Base-by-base conservation (phyloP, 805 yeast species). In the Zygoascus ofunaensis region DNA sequence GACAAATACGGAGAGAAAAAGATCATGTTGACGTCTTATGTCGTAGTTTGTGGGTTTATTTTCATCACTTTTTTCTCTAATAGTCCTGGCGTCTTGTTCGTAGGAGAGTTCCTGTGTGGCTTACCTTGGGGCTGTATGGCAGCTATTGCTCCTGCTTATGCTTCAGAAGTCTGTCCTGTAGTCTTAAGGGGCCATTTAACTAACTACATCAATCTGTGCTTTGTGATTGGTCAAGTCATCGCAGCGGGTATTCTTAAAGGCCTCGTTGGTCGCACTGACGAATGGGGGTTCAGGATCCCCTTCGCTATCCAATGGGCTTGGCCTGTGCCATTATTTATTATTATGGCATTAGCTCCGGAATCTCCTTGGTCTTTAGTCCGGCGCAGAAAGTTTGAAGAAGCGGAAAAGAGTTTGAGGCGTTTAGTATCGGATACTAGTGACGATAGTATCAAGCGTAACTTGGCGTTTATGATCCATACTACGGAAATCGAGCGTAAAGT, bases 281-380 rank as follows among this genome's bases (percentile, higher is more conserved):
- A 64, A 17, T 51, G 66, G 62, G 69, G 76, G 5, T 77, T 72
- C 56, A 63, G 69, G 43, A 63, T 74, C 37, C 80, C 82, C 8
- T 74, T 72, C 54, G 80, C 76, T 3, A 47, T 76, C 10, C 82
- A 77, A 59, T 77, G 81, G 81, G 59, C 66, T 3, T 77, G 79
- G 79, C 74, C 78, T 4, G 54, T 68, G 12, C 77, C 77, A 26
- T 55, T 77, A 18, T 51, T 67, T 21, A 55, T 72, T 2, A 45
- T 18, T 2, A 42, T 49, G 2, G 35, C 18, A 26, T 71, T 77
- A 34, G 82, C 82, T 10, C 62, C 62, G 5, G 80, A 76, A 45
- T 72, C 77, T 5, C 82, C 82, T 23, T 71, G 75, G 71, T 76
- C 76, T 74, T 58, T 74, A 37, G 68, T 71, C 3, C 66, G 68